Conservation (phyloP, 2,329 filamentous ascomycete species). For the Atkinsonella texensis region DNA sequence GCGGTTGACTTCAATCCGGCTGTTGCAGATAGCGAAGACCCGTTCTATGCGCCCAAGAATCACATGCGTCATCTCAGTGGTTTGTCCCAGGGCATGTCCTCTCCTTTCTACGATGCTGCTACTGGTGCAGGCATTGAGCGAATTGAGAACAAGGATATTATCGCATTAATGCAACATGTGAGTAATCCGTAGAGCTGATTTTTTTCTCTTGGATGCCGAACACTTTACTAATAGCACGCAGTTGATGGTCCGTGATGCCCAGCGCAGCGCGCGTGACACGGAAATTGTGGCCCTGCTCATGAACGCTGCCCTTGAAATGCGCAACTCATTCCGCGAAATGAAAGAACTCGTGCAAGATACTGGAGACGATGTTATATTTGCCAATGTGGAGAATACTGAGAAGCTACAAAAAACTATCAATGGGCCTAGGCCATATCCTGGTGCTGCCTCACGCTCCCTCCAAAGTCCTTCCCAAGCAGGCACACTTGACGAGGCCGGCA, state of each 20-base stretch:
- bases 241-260: conserved; percentile 91
- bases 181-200: conserved; percentile 20
- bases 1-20: conserved; percentile 40
- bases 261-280: conserved; percentile 89
- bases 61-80: conserved; percentile 65
- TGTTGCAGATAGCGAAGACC: conserved; percentile 40
- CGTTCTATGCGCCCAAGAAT: conserved; percentile 47
- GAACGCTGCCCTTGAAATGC: conserved; percentile 90
- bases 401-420: conserved; percentile 72
- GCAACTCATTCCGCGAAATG: conserved; percentile 89
- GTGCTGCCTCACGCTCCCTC: conserved; percentile 47
- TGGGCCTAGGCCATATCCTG: conserved; percentile 74
- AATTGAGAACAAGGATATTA: conserved; percentile 93
- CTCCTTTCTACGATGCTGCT: conserved; percentile 80
- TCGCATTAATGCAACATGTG: conserved; percentile 93
- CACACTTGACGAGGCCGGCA: conserved; percentile 42
- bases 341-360: conserved; percentile 85
- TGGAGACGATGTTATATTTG: conserved; percentile 71
- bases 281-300: conserved; percentile 93
- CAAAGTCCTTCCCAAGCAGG: conserved; percentile 44
- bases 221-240: conserved; percentile 21
- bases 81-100: conserved; percentile 82
- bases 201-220: not conserved
- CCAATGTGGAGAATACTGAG: conserved; percentile 78
- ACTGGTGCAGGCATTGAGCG: conserved; percentile 80